Base-by-base conservation (phyloP, 2,329 filamentous ascomycete species). In the Ophiocordyceps camponoti-saundersi region DNA sequence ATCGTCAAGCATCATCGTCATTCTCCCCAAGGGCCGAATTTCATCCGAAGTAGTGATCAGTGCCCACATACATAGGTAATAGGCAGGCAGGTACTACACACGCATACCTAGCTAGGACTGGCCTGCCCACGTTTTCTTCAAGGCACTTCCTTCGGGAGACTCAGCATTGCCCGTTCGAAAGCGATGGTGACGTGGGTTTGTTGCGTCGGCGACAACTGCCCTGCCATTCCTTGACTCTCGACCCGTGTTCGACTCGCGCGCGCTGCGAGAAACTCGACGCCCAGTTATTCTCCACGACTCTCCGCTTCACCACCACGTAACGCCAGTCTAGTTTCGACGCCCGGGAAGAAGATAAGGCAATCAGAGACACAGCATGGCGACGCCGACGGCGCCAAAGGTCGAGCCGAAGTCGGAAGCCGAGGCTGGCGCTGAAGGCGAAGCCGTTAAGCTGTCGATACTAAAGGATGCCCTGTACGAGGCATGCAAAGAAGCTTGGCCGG, bases 391-490 rank as follows among this genome's bases (percentile, higher is more conserved):
- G 23, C 43, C 36, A 44, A 61, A 61, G 60, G 55, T 61, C 32
- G 53, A 56, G 49, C 50, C 59, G 36, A 52, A 48, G 52, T 18
- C 39, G 40, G 15, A n/a, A 6, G 52, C 52, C 21, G 48, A 53
- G 36, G 52, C 50, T 12, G 57, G 56, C 41, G 53, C 50, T 49
- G 64, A 65, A 18, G 57, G 59, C 51, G 58, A 61, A 1, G 51
- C 55, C 22, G 61, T 60, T 26, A 75, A 75, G 62, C 56, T 74
- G 48, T 57, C 61, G 39, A 64, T 75, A 48, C 68, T 73, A 57
- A 78, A 79, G 56, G 65, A 73, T 52, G 66, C 69, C 15, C 69
- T 79, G 40, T 79, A 79, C 61, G 69, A 75, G 44, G 67, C 69
- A 30, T 75, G 72, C 54, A 65, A 66, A 53, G 69, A 73, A 50